Evolutionary conservation across 257 asterid genomes (phyloP), one percentile per base, ranked within the genome.

Genomic region (Solanum bulbocastanum): DNA sequence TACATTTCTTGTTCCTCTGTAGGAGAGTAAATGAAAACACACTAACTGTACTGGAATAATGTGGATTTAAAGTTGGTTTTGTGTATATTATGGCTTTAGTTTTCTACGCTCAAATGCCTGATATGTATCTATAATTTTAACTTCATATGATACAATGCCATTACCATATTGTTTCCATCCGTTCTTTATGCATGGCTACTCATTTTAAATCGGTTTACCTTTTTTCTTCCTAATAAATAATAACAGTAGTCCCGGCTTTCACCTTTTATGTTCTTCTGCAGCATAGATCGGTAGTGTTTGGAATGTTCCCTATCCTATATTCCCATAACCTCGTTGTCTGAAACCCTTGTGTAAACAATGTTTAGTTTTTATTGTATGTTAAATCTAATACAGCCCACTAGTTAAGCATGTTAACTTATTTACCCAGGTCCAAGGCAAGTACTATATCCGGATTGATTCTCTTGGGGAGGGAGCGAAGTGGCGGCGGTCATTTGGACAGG

Each of bases 401-500:
- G 49, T 23, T 44, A 81, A 74, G 82, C 35, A 65, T 72, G 86
- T 42, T 74, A 88, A 68, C 76, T 52, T 69, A 68, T 84, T 84
- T 87, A 58, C 62, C 76, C 93, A 97, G 99, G 94, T 94, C 75
- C 94, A 92, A 87, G 99, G 99, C 44, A 97, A 96, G 88, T 94
- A 92, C 93, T 95, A 94, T 88, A 81, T 96, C n/a, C 93, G 92
- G 87, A 88, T 95, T 65, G 98, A 97, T 94, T 95, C 93, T 44
- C 90, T 93, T 18, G 99, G 99, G 46, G 98, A 95, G 88, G 99
- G 98, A 85, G 94, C 99, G 58, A 95, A 93, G 91, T 97, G 99
- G 99, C 99, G 99, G 52, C 93, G 99, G 18, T 91, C 98, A 52
- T 94, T 91, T 85, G 99, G 98, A 44, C 99, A 97, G 88, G 98